Evolutionary conservation across 805 yeast genomes (phyloP), one percentile per base, ranked within the genome.

Genomic region (Hanseniaspora clermontiae): DNA sequence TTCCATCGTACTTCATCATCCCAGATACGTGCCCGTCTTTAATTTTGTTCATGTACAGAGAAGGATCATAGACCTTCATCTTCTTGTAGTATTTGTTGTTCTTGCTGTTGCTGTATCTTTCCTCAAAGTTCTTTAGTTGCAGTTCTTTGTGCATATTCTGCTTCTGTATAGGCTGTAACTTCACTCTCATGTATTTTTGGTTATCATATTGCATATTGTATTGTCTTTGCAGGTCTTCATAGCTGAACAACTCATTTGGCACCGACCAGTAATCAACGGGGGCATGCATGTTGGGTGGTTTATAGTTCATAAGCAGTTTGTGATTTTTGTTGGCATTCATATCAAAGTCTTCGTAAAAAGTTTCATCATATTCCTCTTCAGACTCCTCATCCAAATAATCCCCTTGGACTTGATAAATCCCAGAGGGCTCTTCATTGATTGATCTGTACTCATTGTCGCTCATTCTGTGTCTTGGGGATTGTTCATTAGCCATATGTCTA

Each of bases 231-330:
- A 42, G 31, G 14, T 42, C 29, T 24, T 42, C 45, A 24, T 42
- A 45, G 8, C 11, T 31, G 20, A 46, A 19, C 7, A 32, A 9
- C 29, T 46, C 49, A 11, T 32, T 34, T 4, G 55, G 55, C 17
- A 51, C 38, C 12, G 56, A 52, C 56, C 56, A 52, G 27, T 52
- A 52, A 29, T 52, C 50, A 8, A 52, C 38, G 10, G 46, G 42
- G 9, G 31, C 20, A 19, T 43, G 31, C 20, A 17, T 36, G 15
- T 34, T 37, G 6, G 43, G 7, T 2, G 36, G 39, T 32, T 46
- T 34, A 20, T 46, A 46, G 39, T 34, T 46, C 29, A 46, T 20
- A 10, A 46, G 27, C 3, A 46, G 40, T 20, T 46, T 31, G 20
- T 45, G 14, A 6, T 46, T 19, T 11, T 46, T 32, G 8, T 46